A percentile compares a stretch with the other conserved stretches of the same genome.
These are phyloP conservation scores for Globisporangium recalcitrans DNA, from an alignment of 352 stramenopile genomes.

Conservation along the genomic window DNA sequence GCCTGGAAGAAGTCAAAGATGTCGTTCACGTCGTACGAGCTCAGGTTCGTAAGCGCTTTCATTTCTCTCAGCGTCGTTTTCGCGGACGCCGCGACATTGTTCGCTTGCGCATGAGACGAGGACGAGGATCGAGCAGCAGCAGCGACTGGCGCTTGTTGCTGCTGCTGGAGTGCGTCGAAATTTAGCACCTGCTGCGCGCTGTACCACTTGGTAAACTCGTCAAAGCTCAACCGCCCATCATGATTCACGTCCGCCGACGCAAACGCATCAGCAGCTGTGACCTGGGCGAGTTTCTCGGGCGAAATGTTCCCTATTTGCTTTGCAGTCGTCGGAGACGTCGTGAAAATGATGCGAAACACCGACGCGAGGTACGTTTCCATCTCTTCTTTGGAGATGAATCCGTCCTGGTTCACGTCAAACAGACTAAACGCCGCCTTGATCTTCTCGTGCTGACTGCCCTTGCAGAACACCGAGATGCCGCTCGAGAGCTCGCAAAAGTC, in stretches of 20 bases:
- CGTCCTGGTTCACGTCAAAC: slow-evolving; percentile 87
- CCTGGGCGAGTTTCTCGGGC: slow-evolving; percentile 57
- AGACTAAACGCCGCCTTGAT: slow-evolving; percentile 76
- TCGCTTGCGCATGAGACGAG: slow-evolving; percentile 11
- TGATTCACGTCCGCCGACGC: slow-evolving; percentile 47
- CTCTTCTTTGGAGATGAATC: slow-evolving; percentile 74
- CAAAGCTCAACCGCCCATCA: slow-evolving; percentile 66
- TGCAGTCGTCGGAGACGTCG: slow-evolving; percentile 41
- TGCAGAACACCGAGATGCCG: slow-evolving; percentile 78
- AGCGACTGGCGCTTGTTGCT: background rate
- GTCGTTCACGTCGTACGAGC: slow-evolving; percentile 79
- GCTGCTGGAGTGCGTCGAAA: slow-evolving; percentile 19
- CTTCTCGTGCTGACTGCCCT: slow-evolving; percentile 76
- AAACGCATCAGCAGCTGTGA: slow-evolving; percentile 75
- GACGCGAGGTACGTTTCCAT: slow-evolving; percentile 86
- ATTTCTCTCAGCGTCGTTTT: slow-evolving; percentile 61
- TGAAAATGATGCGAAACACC: slow-evolving; percentile 81
- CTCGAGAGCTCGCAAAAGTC: slow-evolving; percentile 85
- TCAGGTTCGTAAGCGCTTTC: slow-evolving; percentile 75
- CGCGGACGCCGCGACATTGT: background rate
- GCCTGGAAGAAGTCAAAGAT: slow-evolving; percentile 85
- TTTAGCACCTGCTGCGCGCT: slow-evolving; percentile 26
- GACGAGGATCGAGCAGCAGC: background rate
- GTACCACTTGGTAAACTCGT: slow-evolving; percentile 87
- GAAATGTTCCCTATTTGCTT: slow-evolving; percentile 46